phyloP scores from a whole-genome alignment of 768 basidiomycete genomes.

The Podaxis pistillaris region DNA sequence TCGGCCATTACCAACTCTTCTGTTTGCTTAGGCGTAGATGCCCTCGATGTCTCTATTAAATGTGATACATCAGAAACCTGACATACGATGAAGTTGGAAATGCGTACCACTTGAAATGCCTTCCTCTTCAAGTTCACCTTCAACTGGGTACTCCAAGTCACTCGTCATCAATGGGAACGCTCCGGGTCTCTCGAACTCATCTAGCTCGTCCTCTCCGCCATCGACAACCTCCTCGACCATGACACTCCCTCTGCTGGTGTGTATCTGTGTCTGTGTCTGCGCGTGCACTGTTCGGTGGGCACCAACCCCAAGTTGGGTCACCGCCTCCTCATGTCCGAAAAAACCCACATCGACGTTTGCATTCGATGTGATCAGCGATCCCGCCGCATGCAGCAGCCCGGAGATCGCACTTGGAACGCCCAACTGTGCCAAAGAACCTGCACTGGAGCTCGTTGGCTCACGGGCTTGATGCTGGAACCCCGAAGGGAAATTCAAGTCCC shows the following conservation, averaged over 20 bases:
- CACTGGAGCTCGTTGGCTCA: neutral
- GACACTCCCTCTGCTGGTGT: too few species aligned
- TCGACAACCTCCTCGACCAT: constrained; percentile 1
- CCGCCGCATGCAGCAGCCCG: neutral
- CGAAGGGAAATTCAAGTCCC: neutral
- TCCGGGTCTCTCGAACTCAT: constrained; percentile 5
- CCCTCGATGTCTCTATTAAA: neutral
- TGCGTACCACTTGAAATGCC: neutral
- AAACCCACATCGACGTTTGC: neutral
- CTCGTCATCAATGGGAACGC: constrained; percentile 10
- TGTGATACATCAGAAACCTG: neutral
- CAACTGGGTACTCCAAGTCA: constrained; percentile 6
- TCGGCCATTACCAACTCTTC: neutral
- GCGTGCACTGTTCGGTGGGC: neutral
- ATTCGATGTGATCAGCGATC: neutral
- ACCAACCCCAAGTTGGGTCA: neutral
- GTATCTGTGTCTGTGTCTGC: too few species aligned
- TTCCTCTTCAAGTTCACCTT: neutral
- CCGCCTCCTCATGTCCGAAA: neutral
- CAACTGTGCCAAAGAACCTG: neutral
- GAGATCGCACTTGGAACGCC: neutral
- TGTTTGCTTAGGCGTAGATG: neutral
- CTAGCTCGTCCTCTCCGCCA: constrained; percentile 15
- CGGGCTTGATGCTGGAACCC: neutral
- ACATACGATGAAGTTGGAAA: neutral